phyloP scores from a whole-genome alignment of 2,329 filamentous ascomycete genomes.

The Colletotrichum zoysiae region DNA sequence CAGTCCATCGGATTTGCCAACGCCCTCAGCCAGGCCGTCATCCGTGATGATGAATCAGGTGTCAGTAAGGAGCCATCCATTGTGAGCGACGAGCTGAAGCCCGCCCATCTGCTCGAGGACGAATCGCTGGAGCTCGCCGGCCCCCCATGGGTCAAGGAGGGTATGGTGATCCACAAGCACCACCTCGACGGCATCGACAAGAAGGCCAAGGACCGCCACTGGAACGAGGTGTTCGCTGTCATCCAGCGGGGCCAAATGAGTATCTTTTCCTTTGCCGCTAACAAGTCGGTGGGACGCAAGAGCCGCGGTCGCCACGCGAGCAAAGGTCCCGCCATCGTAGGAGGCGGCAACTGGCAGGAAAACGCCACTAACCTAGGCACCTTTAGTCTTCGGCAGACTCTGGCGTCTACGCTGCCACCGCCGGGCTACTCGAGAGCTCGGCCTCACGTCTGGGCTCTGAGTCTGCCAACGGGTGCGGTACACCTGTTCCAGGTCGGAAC shows the following conservation, averaged over 20 bases:
- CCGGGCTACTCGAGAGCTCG: constrained; percentile 93
- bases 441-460: constrained; percentile 94
- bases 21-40: constrained; percentile 95
- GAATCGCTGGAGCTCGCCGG: constrained; percentile 92
- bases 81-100: constrained; percentile 71
- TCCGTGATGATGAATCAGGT: constrained; percentile 82
- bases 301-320: constrained; percentile 63
- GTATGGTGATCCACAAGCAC: constrained; percentile 95
- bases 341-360: constrained; percentile 98
- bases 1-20: constrained; percentile 98
- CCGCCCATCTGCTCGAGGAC: constrained; percentile 83
- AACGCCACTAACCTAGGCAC: constrained; percentile 91
- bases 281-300: constrained; percentile 80
- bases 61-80: constrained; percentile 61
- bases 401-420: constrained; percentile 88
- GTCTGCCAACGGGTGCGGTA: constrained; percentile 90
- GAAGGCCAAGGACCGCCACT: constrained; percentile 92
- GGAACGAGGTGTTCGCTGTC: constrained; percentile 95
- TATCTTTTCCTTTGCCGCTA: constrained; percentile 91
- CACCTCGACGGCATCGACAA: constrained; percentile 92
- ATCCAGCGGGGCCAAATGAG: constrained; percentile 95
- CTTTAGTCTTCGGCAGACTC: constrained; percentile 90
- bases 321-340: constrained; percentile 76
- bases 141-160: constrained; percentile 98
- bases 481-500: constrained; percentile 99